Percentiles rank a stretch among this genome's conserved stretches.
Conservation (phyloP, 371 early-diverging fungal genomes). For the Amoeboaphelidium protococcarum region DNA sequence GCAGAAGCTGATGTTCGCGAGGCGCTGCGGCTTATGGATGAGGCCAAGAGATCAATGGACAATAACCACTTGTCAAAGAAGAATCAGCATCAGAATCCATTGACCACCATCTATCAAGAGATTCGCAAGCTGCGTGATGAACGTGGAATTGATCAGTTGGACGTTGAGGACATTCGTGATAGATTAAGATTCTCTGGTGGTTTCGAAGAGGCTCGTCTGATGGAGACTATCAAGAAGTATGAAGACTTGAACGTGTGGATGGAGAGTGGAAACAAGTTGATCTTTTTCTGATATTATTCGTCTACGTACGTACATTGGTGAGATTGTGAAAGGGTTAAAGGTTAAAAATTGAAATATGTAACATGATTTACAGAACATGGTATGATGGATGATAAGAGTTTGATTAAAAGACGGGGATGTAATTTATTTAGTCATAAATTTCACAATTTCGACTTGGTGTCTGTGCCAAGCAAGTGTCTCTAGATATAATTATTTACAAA, state of each 20-base stretch:
- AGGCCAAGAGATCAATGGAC: constrained; percentile 28
- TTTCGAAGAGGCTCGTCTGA: constrained; percentile 39
- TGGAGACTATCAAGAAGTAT: constrained; percentile 35
- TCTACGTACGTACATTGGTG: too few species aligned
- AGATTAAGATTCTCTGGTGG: too few species aligned
- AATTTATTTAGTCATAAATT: constrained; percentile 40
- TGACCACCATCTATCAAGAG: too few species aligned
- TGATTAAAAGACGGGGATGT: constrained; percentile 38
- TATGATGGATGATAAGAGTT: too few species aligned
- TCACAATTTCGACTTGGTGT: constrained; percentile 17
- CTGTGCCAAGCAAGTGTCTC: constrained; percentile 36
- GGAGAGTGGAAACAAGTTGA: constrained; percentile 24
- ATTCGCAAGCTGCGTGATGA: too few species aligned
- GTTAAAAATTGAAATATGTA: too few species aligned
- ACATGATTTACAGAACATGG: too few species aligned
- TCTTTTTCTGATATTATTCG: too few species aligned
- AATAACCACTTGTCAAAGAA: constrained; percentile 4
- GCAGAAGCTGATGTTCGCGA: constrained; percentile 72
- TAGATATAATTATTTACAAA: constrained; percentile 45
- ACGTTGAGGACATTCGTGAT: too few species aligned
- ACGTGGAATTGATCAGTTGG: too few species aligned
- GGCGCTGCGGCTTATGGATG: constrained; percentile 72
- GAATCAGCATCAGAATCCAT: too few species aligned
- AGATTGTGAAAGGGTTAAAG: too few species aligned
- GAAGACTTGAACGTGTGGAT: constrained; percentile 44